These are phyloP conservation scores for Trichoderma pleuroti DNA, from an alignment of 2,329 filamentous ascomycete genomes.

Conservation along the genomic window DNA sequence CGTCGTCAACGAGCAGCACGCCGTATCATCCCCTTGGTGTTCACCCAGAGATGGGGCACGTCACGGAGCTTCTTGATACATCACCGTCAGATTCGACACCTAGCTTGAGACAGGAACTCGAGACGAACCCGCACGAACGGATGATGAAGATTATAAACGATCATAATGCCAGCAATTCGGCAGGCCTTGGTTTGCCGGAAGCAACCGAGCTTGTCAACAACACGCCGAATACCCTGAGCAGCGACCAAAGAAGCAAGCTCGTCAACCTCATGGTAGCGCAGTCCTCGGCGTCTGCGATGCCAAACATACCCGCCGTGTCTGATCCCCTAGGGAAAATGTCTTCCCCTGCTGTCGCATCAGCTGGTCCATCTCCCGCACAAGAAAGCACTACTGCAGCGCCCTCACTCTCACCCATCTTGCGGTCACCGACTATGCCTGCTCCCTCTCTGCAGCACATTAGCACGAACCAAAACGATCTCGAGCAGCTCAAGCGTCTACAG, in stretches of 20 bases:
- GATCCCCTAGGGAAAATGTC: constrained; percentile 22
- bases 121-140: constrained; percentile 55
- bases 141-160: constrained; percentile 66
- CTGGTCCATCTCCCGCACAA: constrained; percentile 27
- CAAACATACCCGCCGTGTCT: constrained; percentile 24
- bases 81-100: constrained; percentile 48
- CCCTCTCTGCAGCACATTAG: constrained; percentile 61
- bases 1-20: constrained; percentile 30
- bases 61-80: constrained; percentile 59
- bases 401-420: constrained; percentile 50
- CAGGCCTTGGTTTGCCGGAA: constrained; percentile 51
- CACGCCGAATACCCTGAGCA: constrained; percentile 51
- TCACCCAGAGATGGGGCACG: constrained; percentile 49
- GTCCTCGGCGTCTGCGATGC: constrained; percentile 27
- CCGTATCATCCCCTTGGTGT: constrained; percentile 27
- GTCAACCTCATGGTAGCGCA: constrained; percentile 57
- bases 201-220: constrained; percentile 49
- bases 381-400: constrained; percentile 29
- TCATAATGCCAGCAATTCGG: constrained; percentile 53
- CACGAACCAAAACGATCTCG: constrained; percentile 70
- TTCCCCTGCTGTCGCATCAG: constrained; percentile 24
- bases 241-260: constrained; percentile 57
- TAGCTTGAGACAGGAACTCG: constrained; percentile 53
- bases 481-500: constrained; percentile 74
- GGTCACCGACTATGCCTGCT: constrained; percentile 40